phyloP scores from a whole-genome alignment of 371 early-diverging fungal genomes.

The Mucor circinelloides region DNA sequence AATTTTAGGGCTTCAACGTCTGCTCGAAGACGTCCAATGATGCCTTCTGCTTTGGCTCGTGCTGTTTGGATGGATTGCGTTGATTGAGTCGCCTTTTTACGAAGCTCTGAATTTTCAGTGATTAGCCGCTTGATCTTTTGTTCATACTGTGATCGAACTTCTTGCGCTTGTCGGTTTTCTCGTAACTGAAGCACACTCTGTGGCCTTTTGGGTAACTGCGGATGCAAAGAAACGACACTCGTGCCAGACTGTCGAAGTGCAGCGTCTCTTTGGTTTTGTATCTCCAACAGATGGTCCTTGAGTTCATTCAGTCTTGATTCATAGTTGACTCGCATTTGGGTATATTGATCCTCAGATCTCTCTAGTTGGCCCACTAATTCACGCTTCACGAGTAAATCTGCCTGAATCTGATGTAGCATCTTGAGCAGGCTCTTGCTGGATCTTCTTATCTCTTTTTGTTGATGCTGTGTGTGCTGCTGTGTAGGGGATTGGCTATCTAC shows the following conservation, averaged over 20 bases:
- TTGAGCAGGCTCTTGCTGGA: constrained; percentile 36
- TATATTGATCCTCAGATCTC: constrained; percentile 55
- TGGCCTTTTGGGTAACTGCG: background rate
- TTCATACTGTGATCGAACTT: constrained; percentile 57
- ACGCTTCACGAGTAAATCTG: constrained; percentile 63
- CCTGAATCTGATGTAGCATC: constrained; percentile 68
- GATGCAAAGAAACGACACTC: background rate
- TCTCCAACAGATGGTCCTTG: constrained; percentile 54
- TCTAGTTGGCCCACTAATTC: constrained; percentile 61
- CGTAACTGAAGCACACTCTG: constrained; percentile 23
- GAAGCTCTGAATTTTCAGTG: constrained; percentile 62
- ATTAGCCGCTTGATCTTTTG: constrained; percentile 66
- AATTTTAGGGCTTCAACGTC: constrained; percentile 58
- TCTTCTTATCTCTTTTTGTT: constrained; percentile 21
- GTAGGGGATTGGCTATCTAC: constrained; percentile 3
- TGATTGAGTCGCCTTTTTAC: constrained; percentile 56
- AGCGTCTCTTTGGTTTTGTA: constrained; percentile 65
- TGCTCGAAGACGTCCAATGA: constrained; percentile 37
- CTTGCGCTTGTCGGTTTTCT: constrained; percentile 34
- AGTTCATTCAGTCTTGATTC: constrained; percentile 65
- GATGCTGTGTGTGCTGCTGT: background rate
- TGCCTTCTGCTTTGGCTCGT: constrained; percentile 47
- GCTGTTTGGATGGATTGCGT: constrained; percentile 49
- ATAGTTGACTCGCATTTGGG: constrained; percentile 61
- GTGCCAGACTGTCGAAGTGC: constrained; percentile 14